A percentile compares a stretch with the other conserved stretches of the same genome.
These are phyloP conservation scores for Petrea volubilis DNA, from an alignment of 257 asterid species.

Conservation along the genomic window DNA sequence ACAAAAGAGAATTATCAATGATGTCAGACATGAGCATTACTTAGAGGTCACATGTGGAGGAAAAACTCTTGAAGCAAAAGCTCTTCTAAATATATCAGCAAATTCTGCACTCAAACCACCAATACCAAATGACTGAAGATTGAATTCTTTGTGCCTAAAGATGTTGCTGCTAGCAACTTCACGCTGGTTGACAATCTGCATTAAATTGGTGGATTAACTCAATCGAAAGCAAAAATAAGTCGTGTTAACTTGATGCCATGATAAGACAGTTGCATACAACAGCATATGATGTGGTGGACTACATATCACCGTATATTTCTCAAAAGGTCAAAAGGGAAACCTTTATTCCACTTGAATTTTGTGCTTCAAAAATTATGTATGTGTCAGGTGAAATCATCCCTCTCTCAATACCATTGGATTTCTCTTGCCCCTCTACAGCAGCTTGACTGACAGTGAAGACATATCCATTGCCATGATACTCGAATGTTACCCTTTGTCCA, in stretches of 20 bases:
- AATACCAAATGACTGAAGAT: slow-evolving; percentile 85
- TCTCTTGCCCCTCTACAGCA: slow-evolving; percentile 71
- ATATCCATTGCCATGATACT: slow-evolving; percentile 83
- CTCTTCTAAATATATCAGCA: slow-evolving; percentile 97
- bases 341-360: slow-evolving; percentile 89
- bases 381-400: slow-evolving; percentile 87
- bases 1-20: slow-evolving; percentile 20
- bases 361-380: slow-evolving; percentile 83
- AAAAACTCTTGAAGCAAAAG: slow-evolving; percentile 98
- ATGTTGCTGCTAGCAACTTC: slow-evolving; percentile 96
- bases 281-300: slow-evolving; percentile 16
- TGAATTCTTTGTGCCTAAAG: slow-evolving; percentile 90
- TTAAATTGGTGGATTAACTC: slow-evolving; percentile 25
- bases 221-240: slow-evolving; percentile 18
- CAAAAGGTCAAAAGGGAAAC: slow-evolving; percentile 35
- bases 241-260: slow-evolving; percentile 11
- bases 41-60: slow-evolving; percentile 94
- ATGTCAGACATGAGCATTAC: slow-evolving; percentile 48
- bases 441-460: slow-evolving; percentile 87
- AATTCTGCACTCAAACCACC: slow-evolving; percentile 98
- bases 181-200: slow-evolving; percentile 95
- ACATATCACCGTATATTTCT: slow-evolving; percentile 11
- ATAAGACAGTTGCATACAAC: slow-evolving; percentile 18
- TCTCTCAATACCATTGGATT: slow-evolving; percentile 60
- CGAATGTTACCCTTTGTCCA: slow-evolving; percentile 88